These are phyloP conservation scores for Alternaria postmessia DNA, from an alignment of 2,329 filamentous ascomycete genomes.

Conservation along the genomic window DNA sequence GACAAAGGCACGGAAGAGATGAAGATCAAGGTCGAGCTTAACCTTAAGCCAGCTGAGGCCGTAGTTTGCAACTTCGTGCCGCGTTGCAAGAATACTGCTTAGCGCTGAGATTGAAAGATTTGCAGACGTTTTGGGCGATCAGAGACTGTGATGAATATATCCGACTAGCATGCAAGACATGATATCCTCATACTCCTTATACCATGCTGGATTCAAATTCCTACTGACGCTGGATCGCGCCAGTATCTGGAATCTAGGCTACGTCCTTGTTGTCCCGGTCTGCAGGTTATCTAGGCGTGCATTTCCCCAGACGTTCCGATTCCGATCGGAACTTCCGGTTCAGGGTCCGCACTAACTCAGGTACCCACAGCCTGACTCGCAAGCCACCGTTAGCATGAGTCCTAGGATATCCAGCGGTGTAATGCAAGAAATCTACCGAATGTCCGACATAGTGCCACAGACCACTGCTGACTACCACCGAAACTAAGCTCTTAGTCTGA, in stretches of 20 bases:
- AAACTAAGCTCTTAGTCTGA: background rate
- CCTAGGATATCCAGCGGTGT: background rate
- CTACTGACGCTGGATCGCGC: no score
- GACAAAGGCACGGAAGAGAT: conserved; percentile 7
- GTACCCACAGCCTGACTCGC: background rate
- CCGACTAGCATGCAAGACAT: background rate
- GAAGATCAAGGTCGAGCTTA: conserved; percentile 17
- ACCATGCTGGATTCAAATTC: accelerated
- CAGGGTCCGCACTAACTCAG: background rate
- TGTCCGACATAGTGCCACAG: background rate
- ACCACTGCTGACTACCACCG: background rate
- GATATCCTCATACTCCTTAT: background rate
- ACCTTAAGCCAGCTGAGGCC: conserved; percentile 12
- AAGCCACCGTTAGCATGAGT: background rate
- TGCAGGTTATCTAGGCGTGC: background rate
- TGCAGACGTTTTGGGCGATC: background rate
- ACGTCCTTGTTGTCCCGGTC: background rate
- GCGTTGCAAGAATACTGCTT: background rate
- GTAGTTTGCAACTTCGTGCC: conserved; percentile 11
- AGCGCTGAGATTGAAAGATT: background rate
- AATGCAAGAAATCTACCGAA: background rate
- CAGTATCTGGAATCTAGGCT: background rate
- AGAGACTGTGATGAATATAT: background rate
- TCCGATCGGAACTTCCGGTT: background rate
- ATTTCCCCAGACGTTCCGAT: background rate